Evolutionary conservation across 2,329 filamentous ascomycete species (phyloP), one percentile per base, ranked within the genome.

Genomic region (Aspergillus sp.): DNA sequence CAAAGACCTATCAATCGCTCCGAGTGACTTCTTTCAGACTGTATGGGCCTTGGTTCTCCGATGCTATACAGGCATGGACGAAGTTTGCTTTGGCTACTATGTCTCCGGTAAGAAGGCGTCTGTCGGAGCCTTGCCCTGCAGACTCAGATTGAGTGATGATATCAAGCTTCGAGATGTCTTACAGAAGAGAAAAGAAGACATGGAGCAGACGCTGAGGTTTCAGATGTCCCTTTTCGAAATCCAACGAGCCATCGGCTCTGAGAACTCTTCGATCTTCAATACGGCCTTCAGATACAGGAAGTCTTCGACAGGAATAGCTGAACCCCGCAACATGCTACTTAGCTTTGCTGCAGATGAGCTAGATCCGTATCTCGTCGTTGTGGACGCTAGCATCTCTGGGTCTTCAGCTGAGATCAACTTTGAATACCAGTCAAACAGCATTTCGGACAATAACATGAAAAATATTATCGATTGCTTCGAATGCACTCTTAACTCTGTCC

Each of bases 381-480:
- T 74, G 9, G 65, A 68, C 24, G 67, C 69, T 2, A 63, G 64
- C n/a, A 62, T 68, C 6, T 68, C 66, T 15, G 56, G 61, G 9
- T 54, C 62, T 7, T 61, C 62, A 5, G 81, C 82, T 3, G 73
- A 87, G 20, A 67, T 74, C 2, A 80, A 84, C 53, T 76, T 88
- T 20, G 79, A 79, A 34, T 72, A 75, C 3, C 77, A 83, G n/a
- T 77, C 80, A 0, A 76, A 78, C 42, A 72, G 80, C 20, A 75
- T 89, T 22, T 80, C 81, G 47, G 55, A 62, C 4, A 59, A 56
- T 22, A 66, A 74, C 24, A 65, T 68, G 4, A 62, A 64, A 7
- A 67, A 71, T 57, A 59, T 76, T 17, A 65, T 72, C 43, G 66
- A 70, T 44, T 66, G 69, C 12, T 76, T 74, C 20, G 64, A 70